phyloP scores from a whole-genome alignment of 495 filamentous ascomycete genomes.

The Neurospora tetrasperma region DNA sequence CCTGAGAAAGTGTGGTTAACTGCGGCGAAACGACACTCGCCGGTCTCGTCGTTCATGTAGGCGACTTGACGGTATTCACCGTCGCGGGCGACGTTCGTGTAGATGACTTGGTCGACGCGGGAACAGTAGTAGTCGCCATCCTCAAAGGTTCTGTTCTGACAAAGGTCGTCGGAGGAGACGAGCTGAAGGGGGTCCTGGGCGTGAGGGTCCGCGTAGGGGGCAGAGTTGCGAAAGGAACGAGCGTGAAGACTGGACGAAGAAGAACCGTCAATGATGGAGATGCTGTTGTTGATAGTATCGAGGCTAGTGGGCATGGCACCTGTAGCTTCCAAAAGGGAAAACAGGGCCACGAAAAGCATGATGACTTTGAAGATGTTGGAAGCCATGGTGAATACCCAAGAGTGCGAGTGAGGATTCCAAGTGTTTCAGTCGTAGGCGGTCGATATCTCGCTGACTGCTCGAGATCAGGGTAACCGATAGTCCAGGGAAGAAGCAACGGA shows the following conservation, averaged over 20 bases:
- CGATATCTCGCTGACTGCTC: too few species aligned
- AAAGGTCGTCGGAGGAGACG: not conserved
- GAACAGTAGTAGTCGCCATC: conserved; percentile 46
- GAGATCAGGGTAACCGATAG: too few species aligned
- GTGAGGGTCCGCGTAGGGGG: not conserved
- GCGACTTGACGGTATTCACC: conserved; percentile 52
- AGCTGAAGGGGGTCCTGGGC: not conserved
- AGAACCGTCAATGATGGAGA: not conserved
- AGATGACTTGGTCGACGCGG: conserved; percentile 47
- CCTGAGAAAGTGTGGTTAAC: conserved; percentile 38
- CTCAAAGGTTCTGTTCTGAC: conserved; percentile 7
- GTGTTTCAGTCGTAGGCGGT: too few species aligned
- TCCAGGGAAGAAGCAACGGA: too few species aligned
- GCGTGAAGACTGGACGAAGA: not conserved
- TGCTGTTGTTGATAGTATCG: too few species aligned
- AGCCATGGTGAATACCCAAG: too few species aligned
- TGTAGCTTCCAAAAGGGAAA: not conserved
- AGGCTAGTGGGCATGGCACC: too few species aligned
- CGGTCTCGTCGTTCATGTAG: conserved; percentile 43
- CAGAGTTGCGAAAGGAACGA: not conserved
- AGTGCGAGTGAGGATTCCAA: too few species aligned
- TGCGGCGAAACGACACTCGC: conserved; percentile 34
- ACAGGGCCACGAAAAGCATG: not conserved
- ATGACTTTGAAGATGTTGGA: too few species aligned
- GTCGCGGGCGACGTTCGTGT: conserved; percentile 42